Evolutionary conservation across 345 rosid species (phyloP).

Genomic region (Cardamine occulta): DNA sequence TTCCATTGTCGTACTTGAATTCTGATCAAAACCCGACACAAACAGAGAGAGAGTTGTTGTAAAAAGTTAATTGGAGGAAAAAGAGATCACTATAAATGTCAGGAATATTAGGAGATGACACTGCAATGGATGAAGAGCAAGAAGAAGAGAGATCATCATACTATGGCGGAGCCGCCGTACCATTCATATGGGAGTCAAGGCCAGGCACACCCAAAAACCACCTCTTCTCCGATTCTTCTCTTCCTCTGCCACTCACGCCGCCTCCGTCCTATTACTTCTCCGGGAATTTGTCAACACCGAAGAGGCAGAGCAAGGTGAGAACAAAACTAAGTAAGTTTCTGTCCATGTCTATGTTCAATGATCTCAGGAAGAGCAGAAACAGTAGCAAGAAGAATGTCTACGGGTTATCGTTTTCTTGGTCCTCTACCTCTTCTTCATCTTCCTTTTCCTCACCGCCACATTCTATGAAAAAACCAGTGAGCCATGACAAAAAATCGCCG

Average conservation of each 20-base stretch:
- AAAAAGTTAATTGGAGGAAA: neutral
- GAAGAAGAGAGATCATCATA: conserved; percentile 45
- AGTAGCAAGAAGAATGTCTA: conserved; percentile 27
- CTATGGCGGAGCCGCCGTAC: conserved; percentile 69
- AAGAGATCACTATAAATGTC: conserved; percentile 27
- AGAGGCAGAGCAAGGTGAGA: conserved; percentile 34
- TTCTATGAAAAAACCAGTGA: conserved; percentile 35
- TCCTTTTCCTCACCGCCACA: conserved; percentile 39
- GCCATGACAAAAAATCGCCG: conserved; percentile 30
- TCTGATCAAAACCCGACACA: conserved; percentile 5
- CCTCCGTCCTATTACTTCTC: conserved; percentile 55
- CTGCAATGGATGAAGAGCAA: conserved; percentile 30
- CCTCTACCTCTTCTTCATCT: conserved; percentile 49
- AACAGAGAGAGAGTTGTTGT: conserved; percentile 14
- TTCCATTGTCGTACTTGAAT: neutral
- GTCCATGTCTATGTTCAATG: conserved; percentile 29
- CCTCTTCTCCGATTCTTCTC: conserved; percentile 23
- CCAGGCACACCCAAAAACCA: conserved; percentile 88
- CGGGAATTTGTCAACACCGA: conserved; percentile 32
- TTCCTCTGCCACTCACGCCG: conserved; percentile 53
- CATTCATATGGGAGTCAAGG: conserved; percentile 80
- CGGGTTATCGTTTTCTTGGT: conserved; percentile 49
- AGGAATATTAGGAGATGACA: conserved; percentile 22
- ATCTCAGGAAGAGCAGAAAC: conserved; percentile 32
- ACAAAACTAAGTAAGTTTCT: conserved; percentile 38